Evolutionary conservation across 2,329 filamentous ascomycete species (phyloP), one percentile per base, ranked within the genome.

Genomic region (Stachybotrys chartarum): DNA sequence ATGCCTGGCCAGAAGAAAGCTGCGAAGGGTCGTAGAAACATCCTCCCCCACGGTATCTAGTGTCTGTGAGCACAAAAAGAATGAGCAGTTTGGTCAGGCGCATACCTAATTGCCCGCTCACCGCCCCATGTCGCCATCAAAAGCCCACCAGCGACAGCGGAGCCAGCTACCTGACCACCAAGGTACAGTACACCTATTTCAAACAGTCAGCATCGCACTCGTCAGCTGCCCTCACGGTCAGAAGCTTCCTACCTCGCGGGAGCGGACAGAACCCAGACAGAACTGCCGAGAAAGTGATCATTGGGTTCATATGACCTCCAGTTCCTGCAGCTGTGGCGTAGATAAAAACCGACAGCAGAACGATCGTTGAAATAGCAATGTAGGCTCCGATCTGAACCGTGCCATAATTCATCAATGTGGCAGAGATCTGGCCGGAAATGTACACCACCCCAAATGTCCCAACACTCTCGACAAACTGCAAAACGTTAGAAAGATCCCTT

Each of bases 251-350:
- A 65, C 63, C 67, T 54, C 79, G 71, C 0, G 79, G 72, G 12
- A 81, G 68, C 1, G 76, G 76, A 18, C 75, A 76, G 12, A 81
- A 66, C 0, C 78, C 73, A 1, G 76, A 72, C 30, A 79, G 74
- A 56, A 83, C 76, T 2, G 78, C 79, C 3, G 76, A 72, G 50
- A 82, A 72, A 0, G 78, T 81, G 57, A 83, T 80, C 35, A 76
- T 66, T 1, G 79, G 79, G 59, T 79, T 82, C 55, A 82, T 64
- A 60, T 82, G 79, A 1, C 75, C 79, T 45, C 79, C 78, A 3
- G 75, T 77, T 0, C 75, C 73, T 0, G 78, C 74, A 5, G 71
- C 75, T 14, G 76, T 74, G 8, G 73, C 73, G 59, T 75, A 80
- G 50, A 82, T 78, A 60, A 81, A 76, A 1, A 78, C 61, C 1